Conservation (phyloP, 2,329 filamentous ascomycete species). For the Graphiopsis chlorocephala region DNA sequence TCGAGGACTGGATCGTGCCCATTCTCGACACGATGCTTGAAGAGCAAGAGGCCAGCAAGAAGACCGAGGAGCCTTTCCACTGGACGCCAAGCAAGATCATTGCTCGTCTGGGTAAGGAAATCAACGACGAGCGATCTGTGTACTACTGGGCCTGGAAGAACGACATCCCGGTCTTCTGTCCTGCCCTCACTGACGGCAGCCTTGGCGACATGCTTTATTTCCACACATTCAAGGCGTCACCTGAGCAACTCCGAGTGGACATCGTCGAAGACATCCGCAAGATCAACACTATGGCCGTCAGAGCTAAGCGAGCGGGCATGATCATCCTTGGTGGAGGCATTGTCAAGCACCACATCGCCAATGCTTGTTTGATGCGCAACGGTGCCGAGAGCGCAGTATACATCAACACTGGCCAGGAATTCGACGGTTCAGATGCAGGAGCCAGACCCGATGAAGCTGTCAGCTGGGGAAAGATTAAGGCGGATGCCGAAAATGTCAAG, state of each 20-base stretch:
- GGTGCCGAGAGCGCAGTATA: conserved; percentile 96
- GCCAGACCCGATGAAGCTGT: conserved; percentile 94
- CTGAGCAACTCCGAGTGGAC: conserved; percentile 77
- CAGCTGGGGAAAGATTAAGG: conserved; percentile 98
- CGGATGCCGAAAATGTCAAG: conserved; percentile 84
- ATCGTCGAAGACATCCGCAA: conserved; percentile 90
- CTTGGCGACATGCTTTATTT: conserved; percentile 98
- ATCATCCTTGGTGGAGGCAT: conserved; percentile 91
- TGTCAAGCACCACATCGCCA: conserved; percentile 98
- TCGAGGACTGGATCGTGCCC: conserved; percentile 96
- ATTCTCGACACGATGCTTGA: conserved; percentile 92
- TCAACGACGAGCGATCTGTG: conserved; percentile 86
- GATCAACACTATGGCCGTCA: conserved; percentile 88
- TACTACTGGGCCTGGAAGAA: conserved; percentile 99
- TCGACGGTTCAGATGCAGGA: conserved; percentile 94
- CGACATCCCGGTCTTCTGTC: conserved; percentile 94
- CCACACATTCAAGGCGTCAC: conserved; percentile 89
- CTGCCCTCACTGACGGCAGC: conserved; percentile 90
- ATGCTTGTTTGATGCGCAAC: conserved; percentile 95
- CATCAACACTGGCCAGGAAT: conserved; percentile 96
- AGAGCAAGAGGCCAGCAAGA: conserved; percentile 80
- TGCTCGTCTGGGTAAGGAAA: conserved; percentile 83
- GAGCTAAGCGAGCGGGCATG: conserved; percentile 87
- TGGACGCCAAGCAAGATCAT: conserved; percentile 97
- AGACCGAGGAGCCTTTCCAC: conserved; percentile 61